Evolutionary conservation across 2,329 filamentous ascomycete species (phyloP), one percentile per base, ranked within the genome.

Genomic region (Neofusicoccum cordaticola): DNA sequence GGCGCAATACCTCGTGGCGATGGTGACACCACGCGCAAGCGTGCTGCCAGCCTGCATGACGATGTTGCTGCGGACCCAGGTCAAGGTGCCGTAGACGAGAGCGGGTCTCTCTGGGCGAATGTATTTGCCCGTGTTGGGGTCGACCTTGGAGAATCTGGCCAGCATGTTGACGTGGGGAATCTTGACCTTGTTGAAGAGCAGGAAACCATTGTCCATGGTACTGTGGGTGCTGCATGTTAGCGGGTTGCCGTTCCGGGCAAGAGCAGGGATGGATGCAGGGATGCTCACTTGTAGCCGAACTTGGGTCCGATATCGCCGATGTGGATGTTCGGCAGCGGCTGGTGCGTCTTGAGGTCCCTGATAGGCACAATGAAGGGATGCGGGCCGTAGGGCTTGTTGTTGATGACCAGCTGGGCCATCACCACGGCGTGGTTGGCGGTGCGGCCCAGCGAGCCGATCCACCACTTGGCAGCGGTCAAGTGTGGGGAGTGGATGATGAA

Each of bases 241-340:
- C 27, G 27, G 41, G 6, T 57, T 57, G 52, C 39, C 41, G 2
- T n/a, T 31, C 34, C 11, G 41, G 56, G 56, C 42, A 45, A 51
- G 13, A 17, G 13, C 62, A 19, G 12, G 67, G 12, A 61, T 31
- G 41, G 34, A 67, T 19, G 57, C 39, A 52, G 19, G 45, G 22
- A 6, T 62, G 74, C 78, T 75, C 64, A 80, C 78, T 90, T 90
- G 79, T 90, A 91, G 9, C 89, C 89, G 68, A 90, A 90, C 75
- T 93, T 93, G 63, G 90, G 90, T 1, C 91, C 91, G 75, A 93
- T 92, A 69, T 93, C 90, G 51, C 91, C 90, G 27, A 93, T 87
- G 71, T 92, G 87, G 61, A 92, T 78, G 68, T 90, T 88, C 56
- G 88, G 83, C 41, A 92, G 78, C 1, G 88, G 87, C 72, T 88